Conservation (phyloP, 2,329 filamentous ascomycete species). For the Chaetothyriales sp. region DNA sequence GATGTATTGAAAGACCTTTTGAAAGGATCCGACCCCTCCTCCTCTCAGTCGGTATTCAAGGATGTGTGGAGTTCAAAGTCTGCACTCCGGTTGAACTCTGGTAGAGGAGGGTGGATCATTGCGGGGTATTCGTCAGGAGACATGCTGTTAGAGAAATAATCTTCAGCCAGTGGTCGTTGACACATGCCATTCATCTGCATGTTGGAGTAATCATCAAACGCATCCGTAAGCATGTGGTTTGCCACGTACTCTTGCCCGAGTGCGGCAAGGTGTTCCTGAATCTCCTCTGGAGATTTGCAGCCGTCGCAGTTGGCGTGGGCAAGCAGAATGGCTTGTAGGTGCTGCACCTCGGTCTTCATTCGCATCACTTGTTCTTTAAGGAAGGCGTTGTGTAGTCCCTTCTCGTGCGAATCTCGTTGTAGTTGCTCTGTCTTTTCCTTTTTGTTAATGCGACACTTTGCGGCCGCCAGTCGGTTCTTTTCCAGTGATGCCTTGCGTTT, state of each 20-base stretch:
- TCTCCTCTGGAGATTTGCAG: slow-evolving; percentile 16
- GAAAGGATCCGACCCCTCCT: no score
- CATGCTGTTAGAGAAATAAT: slow-evolving; percentile 8
- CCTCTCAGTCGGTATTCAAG: slow-evolving; percentile 12
- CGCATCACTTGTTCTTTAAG: slow-evolving; percentile 18
- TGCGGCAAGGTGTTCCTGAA: slow-evolving; percentile 14
- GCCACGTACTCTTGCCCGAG: slow-evolving; percentile 14
- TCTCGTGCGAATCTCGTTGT: slow-evolving; percentile 17
- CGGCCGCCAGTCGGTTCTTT: slow-evolving; percentile 17
- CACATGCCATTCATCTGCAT: slow-evolving; percentile 5
- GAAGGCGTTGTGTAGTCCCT: slow-evolving; percentile 16
- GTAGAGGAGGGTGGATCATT: slow-evolving; percentile 14
- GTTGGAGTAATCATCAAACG: slow-evolving; percentile 6
- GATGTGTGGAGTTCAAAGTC: slow-evolving; percentile 17
- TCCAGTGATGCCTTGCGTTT: slow-evolving; percentile 17
- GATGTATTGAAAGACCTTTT: not conserved
- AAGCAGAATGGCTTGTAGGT: slow-evolving; percentile 16
- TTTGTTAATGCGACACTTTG: slow-evolving; percentile 18
- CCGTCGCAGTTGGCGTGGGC: slow-evolving; percentile 16
- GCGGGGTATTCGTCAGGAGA: not conserved
- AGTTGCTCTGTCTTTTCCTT: slow-evolving; percentile 17
- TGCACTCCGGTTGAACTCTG: slow-evolving; percentile 15
- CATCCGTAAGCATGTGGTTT: slow-evolving; percentile 6
- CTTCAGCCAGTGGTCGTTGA: slow-evolving; percentile 1
- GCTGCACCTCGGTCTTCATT: slow-evolving; percentile 17